A percentile compares a stretch with the other conserved stretches of the same genome.
Conservation (phyloP, 1,284 basidiomycete species). For the Dichomitus squalens region DNA sequence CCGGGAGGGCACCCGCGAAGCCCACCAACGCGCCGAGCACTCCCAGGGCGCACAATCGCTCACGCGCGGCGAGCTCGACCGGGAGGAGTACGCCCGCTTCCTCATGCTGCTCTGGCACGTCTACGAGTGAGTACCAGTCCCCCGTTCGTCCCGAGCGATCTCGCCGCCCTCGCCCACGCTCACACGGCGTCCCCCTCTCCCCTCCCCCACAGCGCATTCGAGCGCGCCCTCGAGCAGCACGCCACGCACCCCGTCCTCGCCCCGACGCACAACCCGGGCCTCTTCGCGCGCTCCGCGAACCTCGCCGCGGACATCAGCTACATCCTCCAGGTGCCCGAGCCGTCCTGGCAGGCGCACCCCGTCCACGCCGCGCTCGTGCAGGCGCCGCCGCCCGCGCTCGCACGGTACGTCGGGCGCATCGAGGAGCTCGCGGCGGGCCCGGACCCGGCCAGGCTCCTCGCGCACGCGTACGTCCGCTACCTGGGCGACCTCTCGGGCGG, state of each 20-base stretch:
- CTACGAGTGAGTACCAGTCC: slow-evolving; percentile 74
- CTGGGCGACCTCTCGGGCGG: slow-evolving; percentile 87
- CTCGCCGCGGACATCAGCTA: slow-evolving; percentile 70
- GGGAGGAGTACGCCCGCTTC: slow-evolving; percentile 70
- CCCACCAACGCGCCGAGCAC: slow-evolving; percentile 65
- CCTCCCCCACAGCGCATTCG: slow-evolving; percentile 45
- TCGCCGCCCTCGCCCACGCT: background rate
- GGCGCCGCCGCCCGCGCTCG: slow-evolving; percentile 52
- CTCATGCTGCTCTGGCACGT: slow-evolving; percentile 80
- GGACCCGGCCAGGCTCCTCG: slow-evolving; percentile 63
- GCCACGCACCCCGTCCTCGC: slow-evolving; percentile 62
- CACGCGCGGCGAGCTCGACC: slow-evolving; percentile 59
- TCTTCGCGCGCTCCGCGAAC: slow-evolving; percentile 61
- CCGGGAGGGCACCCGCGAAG: slow-evolving; percentile 56
- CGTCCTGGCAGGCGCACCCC: slow-evolving; percentile 57
- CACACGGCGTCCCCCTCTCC: background rate
- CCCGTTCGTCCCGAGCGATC: background rate
- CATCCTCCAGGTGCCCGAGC: slow-evolving; percentile 57
- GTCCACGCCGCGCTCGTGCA: slow-evolving; percentile 48
- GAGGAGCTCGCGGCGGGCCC: slow-evolving; percentile 44
- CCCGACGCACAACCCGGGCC: slow-evolving; percentile 71
- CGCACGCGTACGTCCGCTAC: slow-evolving; percentile 84
- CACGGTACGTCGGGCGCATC: slow-evolving; percentile 54
- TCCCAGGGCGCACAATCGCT: slow-evolving; percentile 63
- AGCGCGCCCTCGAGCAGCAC: slow-evolving; percentile 66